A percentile compares a stretch with the other conserved stretches of the same genome.
phyloP scores from a whole-genome alignment of 805 yeast species.

The Candida endomychidarum region DNA sequence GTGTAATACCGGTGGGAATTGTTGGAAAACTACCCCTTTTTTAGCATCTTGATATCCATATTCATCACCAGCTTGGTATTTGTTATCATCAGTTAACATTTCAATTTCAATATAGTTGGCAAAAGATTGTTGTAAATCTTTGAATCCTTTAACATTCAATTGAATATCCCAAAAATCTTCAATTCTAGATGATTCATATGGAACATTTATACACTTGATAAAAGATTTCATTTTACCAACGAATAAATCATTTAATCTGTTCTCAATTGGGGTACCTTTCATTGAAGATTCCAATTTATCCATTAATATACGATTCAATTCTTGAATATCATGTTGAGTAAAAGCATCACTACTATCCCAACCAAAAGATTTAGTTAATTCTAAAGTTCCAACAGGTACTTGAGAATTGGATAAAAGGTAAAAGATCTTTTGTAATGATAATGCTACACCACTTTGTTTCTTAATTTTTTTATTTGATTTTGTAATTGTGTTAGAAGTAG shows the following conservation, averaged over 20 bases:
- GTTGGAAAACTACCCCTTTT: slow-evolving; percentile 90
- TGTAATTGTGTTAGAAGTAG: slow-evolving; percentile 41
- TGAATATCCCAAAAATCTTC: slow-evolving; percentile 99
- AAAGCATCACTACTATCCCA: slow-evolving; percentile 97
- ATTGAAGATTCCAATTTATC: slow-evolving; percentile 86
- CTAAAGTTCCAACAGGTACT: slow-evolving; percentile 79
- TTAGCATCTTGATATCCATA: slow-evolving; percentile 92
- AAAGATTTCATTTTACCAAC: slow-evolving; percentile 97
- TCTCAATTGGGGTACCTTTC: slow-evolving; percentile 77
- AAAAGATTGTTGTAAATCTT: slow-evolving; percentile 71
- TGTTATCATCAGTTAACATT: slow-evolving; percentile 89
- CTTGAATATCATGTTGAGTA: slow-evolving; percentile 98
- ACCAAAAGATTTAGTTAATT: slow-evolving; percentile 89
- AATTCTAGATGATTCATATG: slow-evolving; percentile 84
- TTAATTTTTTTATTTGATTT: slow-evolving; percentile 22
- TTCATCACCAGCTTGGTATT: slow-evolving; percentile 84
- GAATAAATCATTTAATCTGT: slow-evolving; percentile 67
- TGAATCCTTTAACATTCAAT: slow-evolving; percentile 83
- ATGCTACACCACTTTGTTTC: slow-evolving; percentile 56
- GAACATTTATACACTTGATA: slow-evolving; percentile 88
- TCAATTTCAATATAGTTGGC: slow-evolving; percentile 86
- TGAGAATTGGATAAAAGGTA: slow-evolving; percentile 73
- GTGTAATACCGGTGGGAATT: slow-evolving; percentile 90
- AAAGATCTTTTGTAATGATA: slow-evolving; percentile 85
- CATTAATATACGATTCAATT: slow-evolving; percentile 91